Conservation (phyloP, 2,329 filamentous ascomycete genomes). For the Cryoendolithus antarcticus region DNA sequence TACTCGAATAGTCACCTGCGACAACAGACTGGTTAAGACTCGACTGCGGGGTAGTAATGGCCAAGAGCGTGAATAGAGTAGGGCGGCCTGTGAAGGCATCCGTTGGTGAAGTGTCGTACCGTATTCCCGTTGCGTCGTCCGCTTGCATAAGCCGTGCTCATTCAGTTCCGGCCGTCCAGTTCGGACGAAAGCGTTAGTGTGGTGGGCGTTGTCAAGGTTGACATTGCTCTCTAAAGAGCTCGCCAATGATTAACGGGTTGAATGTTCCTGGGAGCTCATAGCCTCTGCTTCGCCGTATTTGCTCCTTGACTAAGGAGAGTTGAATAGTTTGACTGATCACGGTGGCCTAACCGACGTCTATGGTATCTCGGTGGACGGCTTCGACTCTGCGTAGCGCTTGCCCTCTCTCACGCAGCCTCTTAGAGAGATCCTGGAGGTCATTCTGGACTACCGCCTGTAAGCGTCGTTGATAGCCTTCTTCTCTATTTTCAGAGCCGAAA, state of each 20-base stretch:
- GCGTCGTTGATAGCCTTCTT: conserved; percentile 25
- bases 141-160: too few relatives aligned
- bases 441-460: conserved; percentile 44
- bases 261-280: conserved; percentile 29
- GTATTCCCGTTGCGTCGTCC: too few relatives aligned
- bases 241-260: conserved; percentile 29
- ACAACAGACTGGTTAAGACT: too few relatives aligned
- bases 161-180: too few relatives aligned
- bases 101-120: too few relatives aligned
- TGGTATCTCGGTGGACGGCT: too few relatives aligned
- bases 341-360: not conserved
- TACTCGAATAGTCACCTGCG: too few relatives aligned
- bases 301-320: conserved; percentile 13
- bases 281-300: conserved; percentile 30
- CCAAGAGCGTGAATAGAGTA: too few relatives aligned
- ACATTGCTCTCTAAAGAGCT: conserved; percentile 40
- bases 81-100: too few relatives aligned
- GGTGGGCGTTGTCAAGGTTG: conserved; percentile 40
- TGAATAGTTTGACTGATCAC: conserved; percentile 13
- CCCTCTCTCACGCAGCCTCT: conserved; percentile 29
- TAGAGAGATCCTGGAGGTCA: conserved; percentile 33
- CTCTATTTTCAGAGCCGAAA: conserved; percentile 30
- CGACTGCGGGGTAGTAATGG: too few relatives aligned
- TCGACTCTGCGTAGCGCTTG: conserved; percentile 26
- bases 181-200: too few relatives aligned